phyloP scores from a whole-genome alignment of 805 yeast genomes.

The Ogataea angusta region DNA sequence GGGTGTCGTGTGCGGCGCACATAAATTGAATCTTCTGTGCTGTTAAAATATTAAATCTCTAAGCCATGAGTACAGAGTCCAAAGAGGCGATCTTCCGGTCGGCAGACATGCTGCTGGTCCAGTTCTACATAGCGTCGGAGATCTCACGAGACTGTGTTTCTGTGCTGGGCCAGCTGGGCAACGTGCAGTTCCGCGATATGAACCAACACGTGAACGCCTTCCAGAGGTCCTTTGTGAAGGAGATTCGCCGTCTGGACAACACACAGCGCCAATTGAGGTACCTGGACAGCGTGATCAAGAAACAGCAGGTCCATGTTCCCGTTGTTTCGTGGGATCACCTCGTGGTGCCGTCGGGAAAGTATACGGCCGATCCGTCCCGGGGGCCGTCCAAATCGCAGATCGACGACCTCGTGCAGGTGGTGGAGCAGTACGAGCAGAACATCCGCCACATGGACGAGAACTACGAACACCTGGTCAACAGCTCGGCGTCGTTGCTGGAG shows the following conservation, averaged over 20 bases:
- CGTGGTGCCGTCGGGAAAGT: conserved; percentile 17
- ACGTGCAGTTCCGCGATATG: conserved; percentile 85
- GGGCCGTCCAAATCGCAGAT: conserved; percentile 52
- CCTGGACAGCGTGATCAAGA: conserved; percentile 47
- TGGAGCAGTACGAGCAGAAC: conserved; percentile 65
- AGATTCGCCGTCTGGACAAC: conserved; percentile 78
- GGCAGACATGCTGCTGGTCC: conserved; percentile 95
- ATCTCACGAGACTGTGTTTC: conserved; percentile 83
- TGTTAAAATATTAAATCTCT: conserved; percentile 8
- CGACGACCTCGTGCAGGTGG: conserved; percentile 63
- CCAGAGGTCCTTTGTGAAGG: conserved; percentile 88
- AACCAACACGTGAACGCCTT: conserved; percentile 77
- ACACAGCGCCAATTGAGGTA: conserved; percentile 79
- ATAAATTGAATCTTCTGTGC: conserved; percentile 8
- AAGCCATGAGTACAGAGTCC: conserved; percentile 18
- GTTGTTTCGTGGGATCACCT: conserved; percentile 27
- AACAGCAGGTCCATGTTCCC: conserved; percentile 40
- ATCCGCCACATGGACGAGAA: conserved; percentile 69
- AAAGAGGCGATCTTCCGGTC: conserved; percentile 42
- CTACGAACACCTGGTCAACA: conserved; percentile 54
- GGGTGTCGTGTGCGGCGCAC: conserved; percentile 11
- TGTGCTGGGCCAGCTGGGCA: conserved; percentile 80
- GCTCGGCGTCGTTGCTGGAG: conserved; percentile 62
- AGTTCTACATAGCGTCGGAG: conserved; percentile 88
- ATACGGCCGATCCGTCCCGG: conserved; percentile 11